Evolutionary conservation across 164 flowering plant species (phyloP).

Genomic region (Annona squamosa): DNA sequence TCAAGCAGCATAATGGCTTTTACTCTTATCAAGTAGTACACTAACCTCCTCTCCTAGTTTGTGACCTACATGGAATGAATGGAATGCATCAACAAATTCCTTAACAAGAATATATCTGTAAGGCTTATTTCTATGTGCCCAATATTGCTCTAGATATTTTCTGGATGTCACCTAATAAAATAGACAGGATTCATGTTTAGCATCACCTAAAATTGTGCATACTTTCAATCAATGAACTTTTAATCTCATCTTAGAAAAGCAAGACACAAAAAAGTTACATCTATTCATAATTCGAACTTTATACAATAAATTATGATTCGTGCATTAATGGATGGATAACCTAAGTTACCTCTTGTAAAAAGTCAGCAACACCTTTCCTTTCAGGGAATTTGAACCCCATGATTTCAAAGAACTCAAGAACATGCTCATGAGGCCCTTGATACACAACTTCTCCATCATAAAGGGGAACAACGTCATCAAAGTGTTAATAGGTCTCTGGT

Average conservation of each 20-base stretch:
- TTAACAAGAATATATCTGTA: slow-evolving; percentile 37
- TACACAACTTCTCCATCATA: slow-evolving; percentile 69
- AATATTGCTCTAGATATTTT: slow-evolving; percentile 73
- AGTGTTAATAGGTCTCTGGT: slow-evolving; percentile 70
- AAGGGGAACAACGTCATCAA: slow-evolving; percentile 67
- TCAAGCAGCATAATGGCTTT: slow-evolving; percentile 54
- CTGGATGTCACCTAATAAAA: slow-evolving; percentile 40
- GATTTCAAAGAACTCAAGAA: slow-evolving; percentile 51
- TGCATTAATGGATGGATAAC: slow-evolving; percentile 33
- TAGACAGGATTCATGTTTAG: neutral
- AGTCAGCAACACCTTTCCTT: slow-evolving; percentile 61
- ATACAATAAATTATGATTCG: slow-evolving; percentile 66
- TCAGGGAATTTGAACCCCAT: slow-evolving; percentile 67
- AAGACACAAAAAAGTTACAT: slow-evolving; percentile 51
- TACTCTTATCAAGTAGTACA: slow-evolving; percentile 50
- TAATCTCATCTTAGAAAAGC: neutral
- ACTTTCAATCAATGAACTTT: neutral
- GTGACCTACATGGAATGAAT: slow-evolving; percentile 51
- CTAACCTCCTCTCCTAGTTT: slow-evolving; percentile 41
- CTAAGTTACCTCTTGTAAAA: slow-evolving; percentile 54
- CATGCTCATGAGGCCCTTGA: slow-evolving; percentile 64
- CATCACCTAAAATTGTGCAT: neutral
- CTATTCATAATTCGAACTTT: slow-evolving; percentile 77
- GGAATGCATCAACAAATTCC: slow-evolving; percentile 58
- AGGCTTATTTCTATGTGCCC: slow-evolving; percentile 32